Conservation (phyloP, 2,329 filamentous ascomycete species). For the Fusarium globosum region DNA sequence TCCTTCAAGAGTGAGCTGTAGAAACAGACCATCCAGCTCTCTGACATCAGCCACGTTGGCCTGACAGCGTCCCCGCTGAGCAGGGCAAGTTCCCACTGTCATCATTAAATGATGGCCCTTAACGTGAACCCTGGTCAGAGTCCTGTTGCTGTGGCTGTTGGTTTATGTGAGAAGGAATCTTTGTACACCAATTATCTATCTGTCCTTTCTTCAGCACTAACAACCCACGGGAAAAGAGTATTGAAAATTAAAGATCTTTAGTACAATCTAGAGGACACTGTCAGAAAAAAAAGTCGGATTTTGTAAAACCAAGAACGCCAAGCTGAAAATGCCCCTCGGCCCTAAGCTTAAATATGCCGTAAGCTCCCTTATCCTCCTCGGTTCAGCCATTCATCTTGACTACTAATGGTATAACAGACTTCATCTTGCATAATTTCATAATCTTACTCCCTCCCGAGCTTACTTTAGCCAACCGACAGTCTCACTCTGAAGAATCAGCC, state of each 20-base stretch:
- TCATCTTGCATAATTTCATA: conserved; percentile 7
- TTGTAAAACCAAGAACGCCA: conserved; percentile 2
- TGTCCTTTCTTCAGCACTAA: background rate
- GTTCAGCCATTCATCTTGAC: background rate
- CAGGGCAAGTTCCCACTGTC: conserved; percentile 39
- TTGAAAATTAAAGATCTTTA: background rate
- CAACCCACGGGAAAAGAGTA: background rate
- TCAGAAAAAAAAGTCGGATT: background rate
- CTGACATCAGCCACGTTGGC: conserved; percentile 46
- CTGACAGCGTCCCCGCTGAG: conserved; percentile 18
- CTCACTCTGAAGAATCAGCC: conserved; percentile 18
- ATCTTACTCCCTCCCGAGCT: conserved; percentile 14
- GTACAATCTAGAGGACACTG: background rate
- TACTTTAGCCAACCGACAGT: conserved; percentile 3
- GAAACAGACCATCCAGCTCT: conserved; percentile 41
- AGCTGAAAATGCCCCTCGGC: conserved; percentile 23
- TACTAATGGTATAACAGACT: conserved; percentile 9
- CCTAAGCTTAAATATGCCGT: conserved; percentile 17
- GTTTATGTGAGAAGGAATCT: conserved; percentile 7
- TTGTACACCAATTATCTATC: background rate
- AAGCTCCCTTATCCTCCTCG: conserved; percentile 2
- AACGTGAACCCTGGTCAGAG: conserved; percentile 21
- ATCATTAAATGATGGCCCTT: conserved; percentile 22
- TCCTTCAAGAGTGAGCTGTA: background rate
- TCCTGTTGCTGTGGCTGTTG: conserved; percentile 13